Base-by-base conservation (phyloP, 2,329 filamentous ascomycete genomes). In the Colletotrichum musae region DNA sequence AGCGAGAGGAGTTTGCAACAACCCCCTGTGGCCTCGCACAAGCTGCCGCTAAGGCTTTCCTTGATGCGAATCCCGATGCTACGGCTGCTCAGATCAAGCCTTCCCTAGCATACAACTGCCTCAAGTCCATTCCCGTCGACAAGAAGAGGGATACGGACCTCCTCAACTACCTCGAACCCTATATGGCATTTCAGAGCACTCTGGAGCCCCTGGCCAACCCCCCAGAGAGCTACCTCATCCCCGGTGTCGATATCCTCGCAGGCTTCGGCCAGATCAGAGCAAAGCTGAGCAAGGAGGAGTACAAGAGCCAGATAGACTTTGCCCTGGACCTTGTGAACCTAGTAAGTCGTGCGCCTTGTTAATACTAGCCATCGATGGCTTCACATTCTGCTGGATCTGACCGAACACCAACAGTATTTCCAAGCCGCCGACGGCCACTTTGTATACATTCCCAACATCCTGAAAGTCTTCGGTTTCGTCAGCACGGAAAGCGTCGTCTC, bases 111-210 rank as follows among this genome's bases (percentile, higher is more conserved):
- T 57, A 51, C 21, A 63, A 51, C 10, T 74, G 72, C 45, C 18
- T 73, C 10, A 65, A 63, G 5, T 68, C 71, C 1, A 43, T 74
- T 6, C 54, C 59, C 7, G 52, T 71, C 7, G 65, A 70, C 15
- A 65, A 62, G 26, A 54, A 62, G 26, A 52, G 32, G 2, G 60
- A 72, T 39, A 10, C 65, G 12, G 68, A 64, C 13, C 64, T 74
- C 13, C 65, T 74, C 6, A 64, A 72, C 54, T 74, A 72, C 41
- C 52, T 74, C 2, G 54, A 61, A 16, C 73, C 73, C 4, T 72
- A 63, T 6, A 5, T 73, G 1, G n/a, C 54, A 13, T 72, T 64
- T 6, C 73, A 74, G 24, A 70, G 70, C 56, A 74, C 73, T 1
- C 15, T 74, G 15, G 70, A 73, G 18, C 56, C 64, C 15, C 64